Base-by-base conservation (phyloP, 2,329 filamentous ascomycete genomes). In the Alternaria viburni region DNA sequence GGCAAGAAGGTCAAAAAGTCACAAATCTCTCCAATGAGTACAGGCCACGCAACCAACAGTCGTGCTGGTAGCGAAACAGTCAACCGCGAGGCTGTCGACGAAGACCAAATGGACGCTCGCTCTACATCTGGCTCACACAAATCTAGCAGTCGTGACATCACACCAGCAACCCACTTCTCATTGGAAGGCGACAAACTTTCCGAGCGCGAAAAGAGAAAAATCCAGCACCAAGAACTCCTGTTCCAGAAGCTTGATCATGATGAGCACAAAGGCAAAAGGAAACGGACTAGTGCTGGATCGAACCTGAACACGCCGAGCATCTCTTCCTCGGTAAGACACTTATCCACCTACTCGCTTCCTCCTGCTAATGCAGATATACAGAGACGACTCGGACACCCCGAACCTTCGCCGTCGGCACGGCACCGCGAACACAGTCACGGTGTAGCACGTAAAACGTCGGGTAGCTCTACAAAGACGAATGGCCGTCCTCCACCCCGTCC, bases 181-280 rank as follows among this genome's bases (percentile, higher is more conserved):
- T 77, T 81, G 26, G 84, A 82, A 10, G 79, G 77, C 50, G 77
- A 79, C 2, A 87, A 88, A 65, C 81, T 89, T 65, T 89, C 88
- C 2, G 87, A 86, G 64, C 84, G 88, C 6, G 88, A 90, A 69
- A 85, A 85, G 70, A 86, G 87, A 62, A 90, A 90, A 76, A 83
- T 90, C 50, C 86, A 87, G 57, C 87, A 87, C 59, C 86, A 87
- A 45, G 88, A 90, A 70, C 86, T 86, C 67, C 84, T 89, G 62
- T 89, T 89, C 65, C 84, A 87, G 66, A 84, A 87, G 69, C 81
- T 88, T 65, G 88, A 89, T 69, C 82, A 85, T 51, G 86, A 89
- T 63, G 86, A 87, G 68, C 83, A 83, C 30, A 84, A 78, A 44
- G 69, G 84, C 58, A 84, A 82, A 67, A 86, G 85, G 76, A 87